These are phyloP conservation scores for Emmonsia crescens DNA, from an alignment of 2,329 filamentous ascomycete species.

Conservation along the genomic window DNA sequence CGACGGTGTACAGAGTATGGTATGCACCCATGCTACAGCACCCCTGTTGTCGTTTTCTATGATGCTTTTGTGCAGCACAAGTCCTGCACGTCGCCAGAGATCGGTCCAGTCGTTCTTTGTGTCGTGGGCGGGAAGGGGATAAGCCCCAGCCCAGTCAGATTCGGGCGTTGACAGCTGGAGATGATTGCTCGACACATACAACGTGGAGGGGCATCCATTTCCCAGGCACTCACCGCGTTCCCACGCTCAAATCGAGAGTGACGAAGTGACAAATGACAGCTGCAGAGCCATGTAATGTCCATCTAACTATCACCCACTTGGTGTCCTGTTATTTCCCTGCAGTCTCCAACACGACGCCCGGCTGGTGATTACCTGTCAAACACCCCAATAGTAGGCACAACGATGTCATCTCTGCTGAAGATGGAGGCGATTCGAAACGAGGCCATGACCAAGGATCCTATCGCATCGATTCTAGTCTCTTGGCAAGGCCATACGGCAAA, in stretches of 20 bases:
- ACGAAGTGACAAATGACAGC: background rate
- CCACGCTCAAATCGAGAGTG: background rate
- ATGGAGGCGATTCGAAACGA: background rate
- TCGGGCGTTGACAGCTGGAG: background rate
- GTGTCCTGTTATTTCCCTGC: background rate
- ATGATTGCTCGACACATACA: background rate
- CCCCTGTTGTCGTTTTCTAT: background rate
- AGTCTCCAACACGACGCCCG: background rate
- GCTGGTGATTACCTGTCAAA: background rate
- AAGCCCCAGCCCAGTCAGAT: background rate
- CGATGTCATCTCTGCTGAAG: background rate
- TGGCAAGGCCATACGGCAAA: background rate
- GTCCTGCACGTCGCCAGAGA: background rate
- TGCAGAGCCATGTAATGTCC: background rate
- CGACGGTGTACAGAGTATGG: background rate
- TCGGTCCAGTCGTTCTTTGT: background rate
- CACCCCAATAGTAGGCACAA: background rate
- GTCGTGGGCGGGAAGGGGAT: background rate
- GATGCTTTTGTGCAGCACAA: background rate
- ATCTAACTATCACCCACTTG: background rate
- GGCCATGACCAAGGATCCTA: background rate
- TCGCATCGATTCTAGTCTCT: background rate
- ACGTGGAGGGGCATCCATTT: background rate
- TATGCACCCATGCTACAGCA: background rate
- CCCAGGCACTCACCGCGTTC: background rate